phyloP scores from a whole-genome alignment of 2,329 filamentous ascomycete species.

The Plenodomus lindquistii region DNA sequence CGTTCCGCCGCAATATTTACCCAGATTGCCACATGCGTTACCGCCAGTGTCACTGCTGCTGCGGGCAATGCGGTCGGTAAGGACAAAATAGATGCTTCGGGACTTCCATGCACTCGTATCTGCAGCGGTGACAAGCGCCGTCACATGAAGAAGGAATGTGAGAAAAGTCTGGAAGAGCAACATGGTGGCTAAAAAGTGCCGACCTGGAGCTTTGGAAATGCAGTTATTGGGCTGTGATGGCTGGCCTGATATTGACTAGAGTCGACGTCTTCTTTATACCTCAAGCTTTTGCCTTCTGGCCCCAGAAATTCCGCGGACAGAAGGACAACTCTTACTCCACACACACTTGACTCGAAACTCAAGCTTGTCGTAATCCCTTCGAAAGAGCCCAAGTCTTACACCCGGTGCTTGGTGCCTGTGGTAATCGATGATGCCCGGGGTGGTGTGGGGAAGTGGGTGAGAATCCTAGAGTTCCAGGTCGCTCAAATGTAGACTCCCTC shows the following conservation, averaged over 20 bases:
- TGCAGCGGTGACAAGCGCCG: constrained; percentile 20
- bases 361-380: neutral
- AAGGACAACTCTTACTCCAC: neutral
- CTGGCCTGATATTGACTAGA: neutral
- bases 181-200: constrained; percentile 13
- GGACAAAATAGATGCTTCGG: constrained; percentile 42
- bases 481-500: neutral
- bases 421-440: neutral
- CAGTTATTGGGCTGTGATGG: constrained; percentile 4
- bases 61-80: constrained; percentile 43
- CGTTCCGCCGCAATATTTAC: constrained; percentile 56
- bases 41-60: constrained; percentile 39
- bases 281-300: neutral
- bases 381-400: neutral
- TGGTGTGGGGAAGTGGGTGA: neutral
- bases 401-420: neutral
- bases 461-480: neutral
- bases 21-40: constrained; percentile 33
- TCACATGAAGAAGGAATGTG: constrained; percentile 12
- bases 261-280: neutral
- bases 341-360: neutral
- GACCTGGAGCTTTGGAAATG: constrained; percentile 1
- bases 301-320: neutral
- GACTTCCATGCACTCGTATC: constrained; percentile 43
- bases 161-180: constrained; percentile 22